phyloP scores from a whole-genome alignment of 768 basidiomycete species.

The Chalciporus chontae region DNA sequence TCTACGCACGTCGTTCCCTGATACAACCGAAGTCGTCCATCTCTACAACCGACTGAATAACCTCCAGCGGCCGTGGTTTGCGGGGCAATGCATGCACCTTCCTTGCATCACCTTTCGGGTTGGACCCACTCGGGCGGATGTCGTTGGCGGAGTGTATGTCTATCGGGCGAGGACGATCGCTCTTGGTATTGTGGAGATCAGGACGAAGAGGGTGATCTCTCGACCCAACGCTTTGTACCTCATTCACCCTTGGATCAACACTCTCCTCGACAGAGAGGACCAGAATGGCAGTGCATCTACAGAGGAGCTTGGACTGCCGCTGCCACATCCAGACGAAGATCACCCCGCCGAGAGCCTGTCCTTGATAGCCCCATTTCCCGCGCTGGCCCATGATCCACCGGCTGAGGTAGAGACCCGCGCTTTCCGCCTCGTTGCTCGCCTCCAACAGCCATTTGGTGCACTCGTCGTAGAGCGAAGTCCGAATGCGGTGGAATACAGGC shows the following conservation, averaged over 20 bases:
- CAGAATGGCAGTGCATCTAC: too few relatives aligned
- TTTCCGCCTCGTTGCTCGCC: slow-evolving; percentile 10
- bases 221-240: not conserved
- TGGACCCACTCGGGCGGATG: not conserved
- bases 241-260: slow-evolving; percentile 1
- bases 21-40: too few relatives aligned
- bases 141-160: not conserved
- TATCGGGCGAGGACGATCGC: not conserved
- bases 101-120: not conserved
- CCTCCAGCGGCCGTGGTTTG: not conserved
- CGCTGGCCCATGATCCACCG: too few relatives aligned
- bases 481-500: too few relatives aligned
- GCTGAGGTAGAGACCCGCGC: slow-evolving; percentile 4
- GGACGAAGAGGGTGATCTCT: not conserved
- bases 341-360: too few relatives aligned
- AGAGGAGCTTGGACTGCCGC: too few relatives aligned
- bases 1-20: not conserved
- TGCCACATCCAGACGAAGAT: not conserved
- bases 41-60: not conserved
- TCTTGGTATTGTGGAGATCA: slow-evolving; percentile 1
- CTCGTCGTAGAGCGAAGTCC: not conserved
- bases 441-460: slow-evolving; percentile 16
- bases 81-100: not conserved
- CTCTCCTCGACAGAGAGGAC: not conserved
- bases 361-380: too few relatives aligned